phyloP scores from a whole-genome alignment of 148 eudicot genomes.

The Oxyria digyna region DNA sequence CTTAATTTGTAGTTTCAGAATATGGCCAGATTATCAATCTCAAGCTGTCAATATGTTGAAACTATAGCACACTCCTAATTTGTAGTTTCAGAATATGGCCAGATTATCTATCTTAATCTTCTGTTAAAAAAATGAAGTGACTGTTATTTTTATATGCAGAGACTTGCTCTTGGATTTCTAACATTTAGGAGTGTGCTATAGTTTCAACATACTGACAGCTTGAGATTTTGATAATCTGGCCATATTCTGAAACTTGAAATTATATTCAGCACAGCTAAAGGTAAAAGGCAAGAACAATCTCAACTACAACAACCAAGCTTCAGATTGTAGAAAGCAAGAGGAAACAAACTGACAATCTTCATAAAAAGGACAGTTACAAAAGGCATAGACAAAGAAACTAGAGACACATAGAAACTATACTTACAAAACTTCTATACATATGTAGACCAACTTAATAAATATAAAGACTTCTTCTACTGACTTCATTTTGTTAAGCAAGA shows the following conservation, averaged over 20 bases:
- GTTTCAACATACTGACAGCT: neutral
- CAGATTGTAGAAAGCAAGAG: neutral
- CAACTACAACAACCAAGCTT: neutral
- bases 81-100: too few species aligned
- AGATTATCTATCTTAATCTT: neutral
- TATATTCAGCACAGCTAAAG: neutral
- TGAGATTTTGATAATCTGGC: neutral
- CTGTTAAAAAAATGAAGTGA: neutral
- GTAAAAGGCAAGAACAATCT: neutral
- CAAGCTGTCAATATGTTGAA: too few species aligned
- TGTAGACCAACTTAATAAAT: too few species aligned
- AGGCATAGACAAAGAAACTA: too few species aligned
- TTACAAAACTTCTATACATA: too few species aligned
- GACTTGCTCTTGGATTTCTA: neutral
- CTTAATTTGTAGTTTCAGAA: too few species aligned
- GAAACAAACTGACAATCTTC: too few species aligned
- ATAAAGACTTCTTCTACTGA: too few species aligned
- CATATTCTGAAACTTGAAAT: neutral
- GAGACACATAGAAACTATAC: too few species aligned
- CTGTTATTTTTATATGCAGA: neutral
- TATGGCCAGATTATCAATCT: neutral
- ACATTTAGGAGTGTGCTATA: neutral
- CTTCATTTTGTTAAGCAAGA: too few species aligned
- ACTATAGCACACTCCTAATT: too few species aligned
- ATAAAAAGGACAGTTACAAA: too few species aligned